Evolutionary conservation across 129 eudicot species (phyloP).

Genomic region (Flaveria ramosissima): DNA sequence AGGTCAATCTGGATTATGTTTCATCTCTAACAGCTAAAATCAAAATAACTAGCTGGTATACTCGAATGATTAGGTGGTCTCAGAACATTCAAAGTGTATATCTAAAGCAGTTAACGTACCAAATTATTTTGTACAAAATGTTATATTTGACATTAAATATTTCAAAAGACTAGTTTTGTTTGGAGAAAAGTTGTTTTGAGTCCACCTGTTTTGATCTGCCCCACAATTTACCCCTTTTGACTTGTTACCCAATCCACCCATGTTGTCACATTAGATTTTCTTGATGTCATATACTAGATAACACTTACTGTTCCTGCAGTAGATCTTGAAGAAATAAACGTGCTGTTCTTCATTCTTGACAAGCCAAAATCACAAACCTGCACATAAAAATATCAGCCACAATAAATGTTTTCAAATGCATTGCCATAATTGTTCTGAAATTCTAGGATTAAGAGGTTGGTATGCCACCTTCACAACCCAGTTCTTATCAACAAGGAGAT

Average conservation of each 20-base stretch:
- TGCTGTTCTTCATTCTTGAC: conserved; percentile 92
- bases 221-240: not conserved
- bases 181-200: not conserved
- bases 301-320: conserved; percentile 94
- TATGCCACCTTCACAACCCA: conserved; percentile 92
- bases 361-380: conserved; percentile 99
- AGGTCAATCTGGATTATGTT: not conserved
- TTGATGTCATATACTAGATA: conserved; percentile 11
- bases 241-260: not conserved
- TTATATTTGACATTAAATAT: not conserved
- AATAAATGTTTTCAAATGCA: not conserved
- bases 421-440: conserved; percentile 1
- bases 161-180: not conserved
- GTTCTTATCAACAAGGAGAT: conserved; percentile 94
- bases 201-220: not conserved
- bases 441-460: conserved; percentile 4
- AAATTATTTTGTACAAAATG: not conserved
- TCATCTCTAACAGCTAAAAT: not conserved
- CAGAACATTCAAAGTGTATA: not conserved
- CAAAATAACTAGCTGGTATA: not conserved
- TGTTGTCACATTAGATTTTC: not conserved
- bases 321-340: conserved; percentile 94
- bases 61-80: not conserved
- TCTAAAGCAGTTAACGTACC: not conserved
- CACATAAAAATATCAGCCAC: conserved; percentile 11